Percentiles rank a stretch among this genome's conserved stretches.
Evolutionary conservation across 768 basidiomycete species (phyloP).

Genomic region (Trametes meyenii): DNA sequence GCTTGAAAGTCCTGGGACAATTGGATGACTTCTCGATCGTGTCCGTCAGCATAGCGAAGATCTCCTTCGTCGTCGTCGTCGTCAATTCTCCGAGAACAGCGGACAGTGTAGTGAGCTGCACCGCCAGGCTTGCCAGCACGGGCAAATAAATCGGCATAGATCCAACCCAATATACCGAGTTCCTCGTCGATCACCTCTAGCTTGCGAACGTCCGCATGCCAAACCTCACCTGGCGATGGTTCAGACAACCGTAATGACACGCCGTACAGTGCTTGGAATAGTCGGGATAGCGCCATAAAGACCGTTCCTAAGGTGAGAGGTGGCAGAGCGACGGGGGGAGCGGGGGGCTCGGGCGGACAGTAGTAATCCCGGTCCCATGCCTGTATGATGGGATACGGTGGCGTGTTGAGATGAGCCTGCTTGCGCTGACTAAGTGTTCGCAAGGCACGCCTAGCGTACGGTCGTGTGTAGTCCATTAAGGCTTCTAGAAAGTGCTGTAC

Average conservation of each 20-base stretch:
- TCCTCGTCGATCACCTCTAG: conserved; percentile 92
- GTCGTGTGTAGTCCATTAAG: conserved; percentile 76
- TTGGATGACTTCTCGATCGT: conserved; percentile 26
- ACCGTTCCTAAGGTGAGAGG: conserved; percentile 87
- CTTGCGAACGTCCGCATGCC: conserved; percentile 88
- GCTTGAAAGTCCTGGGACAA: conserved; percentile 66
- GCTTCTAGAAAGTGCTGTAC: conserved; percentile 85
- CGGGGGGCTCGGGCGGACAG: conserved; percentile 76
- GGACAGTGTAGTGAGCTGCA: conserved; percentile 97
- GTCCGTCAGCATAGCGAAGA: conserved; percentile 45
- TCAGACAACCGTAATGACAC: conserved; percentile 76
- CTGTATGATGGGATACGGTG: conserved; percentile 66
- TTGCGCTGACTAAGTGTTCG: conserved; percentile 69
- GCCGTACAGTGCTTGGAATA: conserved; percentile 89
- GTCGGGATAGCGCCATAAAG: conserved; percentile 86
- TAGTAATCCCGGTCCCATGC: conserved; percentile 99
- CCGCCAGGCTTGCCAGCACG: conserved; percentile 85
- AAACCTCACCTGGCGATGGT: conserved; percentile 76
- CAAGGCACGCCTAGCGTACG: conserved; percentile 76
- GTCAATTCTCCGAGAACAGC: conserved; percentile 90
- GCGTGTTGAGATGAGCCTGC: conserved; percentile 66
- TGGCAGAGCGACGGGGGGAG: conserved; percentile 72
- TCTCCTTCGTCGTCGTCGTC: conserved; percentile 84
- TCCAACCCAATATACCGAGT: conserved; percentile 86
- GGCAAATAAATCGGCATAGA: conserved; percentile 91